Percentiles rank a stretch among this genome's conserved stretches.
Conservation (phyloP, 306 rosid genomes). For the Quercus rubra region DNA sequence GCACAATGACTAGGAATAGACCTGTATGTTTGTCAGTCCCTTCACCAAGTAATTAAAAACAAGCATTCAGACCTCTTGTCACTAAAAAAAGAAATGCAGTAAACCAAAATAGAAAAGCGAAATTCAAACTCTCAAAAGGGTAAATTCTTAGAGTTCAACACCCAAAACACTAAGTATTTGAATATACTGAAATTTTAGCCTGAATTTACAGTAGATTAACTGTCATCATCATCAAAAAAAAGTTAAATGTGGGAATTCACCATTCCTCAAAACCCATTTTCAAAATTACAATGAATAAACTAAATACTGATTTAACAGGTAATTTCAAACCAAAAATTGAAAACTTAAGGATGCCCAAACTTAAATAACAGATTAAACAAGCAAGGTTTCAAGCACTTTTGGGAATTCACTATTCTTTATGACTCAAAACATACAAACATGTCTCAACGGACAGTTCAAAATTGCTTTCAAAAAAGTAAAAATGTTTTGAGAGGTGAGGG, state of each 20-base stretch:
- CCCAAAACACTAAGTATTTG: background rate
- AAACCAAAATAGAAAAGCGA: background rate
- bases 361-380: background rate
- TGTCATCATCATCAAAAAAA: background rate
- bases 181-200: background rate
- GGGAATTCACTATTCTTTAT: background rate
- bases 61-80: background rate
- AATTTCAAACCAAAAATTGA: background rate
- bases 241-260: no score
- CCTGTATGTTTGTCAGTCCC: background rate
- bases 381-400: background rate
- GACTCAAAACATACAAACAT: background rate
- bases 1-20: background rate
- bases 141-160: background rate
- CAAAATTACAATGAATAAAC: background rate
- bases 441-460: background rate
- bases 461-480: background rate
- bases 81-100: background rate
- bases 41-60: background rate
- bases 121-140: background rate
- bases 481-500: background rate
- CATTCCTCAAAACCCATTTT: background rate
- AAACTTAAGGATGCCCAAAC: background rate
- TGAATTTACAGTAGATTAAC: background rate
- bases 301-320: background rate